These are phyloP conservation scores for Kazachstania sp. DNA, from an alignment of 1,139 yeast genomes.

Conservation along the genomic window DNA sequence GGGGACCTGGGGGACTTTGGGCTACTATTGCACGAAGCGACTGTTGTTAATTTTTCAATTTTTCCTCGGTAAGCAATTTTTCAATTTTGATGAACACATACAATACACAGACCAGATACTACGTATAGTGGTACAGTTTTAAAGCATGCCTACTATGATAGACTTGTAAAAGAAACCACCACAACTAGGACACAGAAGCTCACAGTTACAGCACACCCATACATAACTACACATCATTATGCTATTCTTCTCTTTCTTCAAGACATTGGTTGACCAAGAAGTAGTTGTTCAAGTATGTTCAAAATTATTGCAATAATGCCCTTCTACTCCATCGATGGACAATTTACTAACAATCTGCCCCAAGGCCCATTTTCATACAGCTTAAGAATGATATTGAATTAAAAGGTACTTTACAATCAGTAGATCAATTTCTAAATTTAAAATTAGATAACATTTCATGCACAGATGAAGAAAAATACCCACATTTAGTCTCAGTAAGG, in stretches of 20 bases:
- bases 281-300: conserved; percentile 40
- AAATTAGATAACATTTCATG: conserved; percentile 82
- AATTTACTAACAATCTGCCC: conserved; percentile 3
- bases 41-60: too few relatives aligned
- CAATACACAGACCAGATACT: too few relatives aligned
- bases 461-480: conserved; percentile 68
- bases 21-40: too few relatives aligned
- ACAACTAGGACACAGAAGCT: too few relatives aligned
- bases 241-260: conserved; percentile 89
- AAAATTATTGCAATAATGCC: not conserved
- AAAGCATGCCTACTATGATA: too few relatives aligned
- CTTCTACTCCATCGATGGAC: not conserved
- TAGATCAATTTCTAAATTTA: conserved; percentile 88
- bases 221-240: conserved; percentile 31
- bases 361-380: conserved; percentile 31
- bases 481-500: conserved; percentile 82
- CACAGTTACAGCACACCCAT: not conserved
- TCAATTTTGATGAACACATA: too few relatives aligned
- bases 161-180: too few relatives aligned
- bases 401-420: conserved; percentile 83
- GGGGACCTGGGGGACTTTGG: too few relatives aligned
- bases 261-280: conserved; percentile 93
- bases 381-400: conserved; percentile 89
- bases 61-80: too few relatives aligned
- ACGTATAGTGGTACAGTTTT: too few relatives aligned